A percentile compares a stretch with the other conserved stretches of the same genome.
phyloP scores from a whole-genome alignment of 176 grass and related monocot genomes.

The Oryza officinalis region DNA sequence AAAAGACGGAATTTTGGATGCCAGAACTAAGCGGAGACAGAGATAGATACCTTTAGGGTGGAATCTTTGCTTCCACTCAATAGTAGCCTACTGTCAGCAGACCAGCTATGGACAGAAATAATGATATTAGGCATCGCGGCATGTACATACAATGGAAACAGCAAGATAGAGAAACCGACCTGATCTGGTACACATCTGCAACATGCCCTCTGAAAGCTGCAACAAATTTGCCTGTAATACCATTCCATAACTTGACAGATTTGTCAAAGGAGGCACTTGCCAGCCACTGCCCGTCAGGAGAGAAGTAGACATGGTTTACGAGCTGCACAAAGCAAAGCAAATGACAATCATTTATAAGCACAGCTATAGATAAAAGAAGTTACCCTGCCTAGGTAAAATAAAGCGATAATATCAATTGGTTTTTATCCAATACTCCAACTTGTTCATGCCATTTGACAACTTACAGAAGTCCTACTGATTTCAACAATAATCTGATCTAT shows the following conservation, averaged over 20 bases:
- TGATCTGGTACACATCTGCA: slow-evolving; percentile 94
- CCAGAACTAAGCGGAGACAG: not conserved
- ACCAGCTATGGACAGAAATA: slow-evolving; percentile 69
- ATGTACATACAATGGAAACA: not conserved
- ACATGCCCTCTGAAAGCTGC: slow-evolving; percentile 91
- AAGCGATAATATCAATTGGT: not conserved
- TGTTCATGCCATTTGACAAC: not conserved
- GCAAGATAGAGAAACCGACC: slow-evolving; percentile 30
- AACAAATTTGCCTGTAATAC: slow-evolving; percentile 86
- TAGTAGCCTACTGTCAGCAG: slow-evolving; percentile 92
- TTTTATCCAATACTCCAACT: not conserved
- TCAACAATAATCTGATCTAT: not conserved
- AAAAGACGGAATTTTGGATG: not conserved
- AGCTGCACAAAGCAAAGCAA: slow-evolving; percentile 56
- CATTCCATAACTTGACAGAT: slow-evolving; percentile 96
- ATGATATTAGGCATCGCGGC: slow-evolving; percentile 11
- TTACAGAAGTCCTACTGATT: slow-evolving; percentile 1
- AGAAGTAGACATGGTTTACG: slow-evolving; percentile 99
- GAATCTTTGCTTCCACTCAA: slow-evolving; percentile 99
- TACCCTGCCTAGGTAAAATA: not conserved
- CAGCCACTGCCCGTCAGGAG: slow-evolving; percentile 96
- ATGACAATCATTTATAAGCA: slow-evolving; percentile 10
- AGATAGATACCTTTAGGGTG: slow-evolving; percentile 74
- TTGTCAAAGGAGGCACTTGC: slow-evolving; percentile 99
- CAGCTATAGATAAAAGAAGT: slow-evolving; percentile 2